phyloP scores from a whole-genome alignment of 345 rosid species.

The Draba incana region DNA sequence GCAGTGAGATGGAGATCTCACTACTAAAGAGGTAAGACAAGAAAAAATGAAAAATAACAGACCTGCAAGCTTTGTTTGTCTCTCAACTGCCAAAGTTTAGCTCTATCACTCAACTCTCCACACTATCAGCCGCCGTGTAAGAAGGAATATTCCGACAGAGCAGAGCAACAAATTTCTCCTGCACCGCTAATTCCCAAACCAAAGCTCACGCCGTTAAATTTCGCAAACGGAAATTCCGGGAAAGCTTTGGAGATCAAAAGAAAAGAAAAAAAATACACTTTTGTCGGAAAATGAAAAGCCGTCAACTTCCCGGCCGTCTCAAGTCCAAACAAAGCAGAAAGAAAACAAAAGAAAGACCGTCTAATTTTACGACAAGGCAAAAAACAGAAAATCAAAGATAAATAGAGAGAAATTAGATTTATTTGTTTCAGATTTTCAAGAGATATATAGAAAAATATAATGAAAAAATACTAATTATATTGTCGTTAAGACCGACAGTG shows the following conservation, averaged over 20 bases:
- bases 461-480: conserved; percentile 37
- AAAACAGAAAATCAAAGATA: neutral
- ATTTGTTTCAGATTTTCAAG: neutral
- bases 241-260: conserved; percentile 21
- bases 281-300: conserved; percentile 27
- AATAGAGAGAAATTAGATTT: neutral
- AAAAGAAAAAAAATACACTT: conserved; percentile 4
- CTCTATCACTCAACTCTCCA: conserved; percentile 23
- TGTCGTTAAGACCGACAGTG: conserved; percentile 59
- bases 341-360: conserved; percentile 29
- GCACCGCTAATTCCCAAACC: neutral
- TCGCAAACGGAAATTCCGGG: conserved; percentile 35
- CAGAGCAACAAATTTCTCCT: neutral
- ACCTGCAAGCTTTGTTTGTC: conserved; percentile 43
- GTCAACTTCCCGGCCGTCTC: conserved; percentile 13
- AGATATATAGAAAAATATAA: neutral
- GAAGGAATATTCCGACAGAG: neutral
- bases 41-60: conserved; percentile 23
- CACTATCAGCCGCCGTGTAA: conserved; percentile 34
- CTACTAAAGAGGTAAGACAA: neutral
- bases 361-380: neutral
- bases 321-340: conserved; percentile 19
- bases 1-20: neutral
- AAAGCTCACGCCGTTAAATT: neutral
- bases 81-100: neutral